Base-by-base conservation (phyloP, 106 monocot species). In the Gastrodia elata region DNA sequence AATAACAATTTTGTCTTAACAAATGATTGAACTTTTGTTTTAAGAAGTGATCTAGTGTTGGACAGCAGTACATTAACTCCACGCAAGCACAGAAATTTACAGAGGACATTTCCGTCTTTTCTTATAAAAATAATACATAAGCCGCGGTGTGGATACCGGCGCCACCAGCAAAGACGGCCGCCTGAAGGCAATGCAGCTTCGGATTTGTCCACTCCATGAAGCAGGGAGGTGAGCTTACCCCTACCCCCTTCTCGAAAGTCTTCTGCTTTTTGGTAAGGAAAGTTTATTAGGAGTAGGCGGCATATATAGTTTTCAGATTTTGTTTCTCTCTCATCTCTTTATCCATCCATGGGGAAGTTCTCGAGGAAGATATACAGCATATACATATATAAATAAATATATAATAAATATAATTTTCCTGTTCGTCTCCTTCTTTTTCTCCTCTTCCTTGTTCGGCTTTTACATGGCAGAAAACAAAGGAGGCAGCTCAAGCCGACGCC, bases 391-490 rank as follows among this genome's bases (percentile, higher is more conserved):
- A n/a, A n/a, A n/a, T n/a, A n/a, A n/a, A n/a, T n/a, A n/a, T n/a
- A n/a, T n/a, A n/a, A n/a, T n/a, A n/a, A n/a, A n/a, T n/a, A n/a
- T n/a, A n/a, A 22, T 68, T 30, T 37, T 67, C 10, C 22, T 68
- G 20, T 25, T 68, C 68, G 22, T 39, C 68, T 22, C 6, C 68
- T 4, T n/a, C 68, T 39, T 24, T 39, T 40, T 25, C 3, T 68
- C 38, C 39, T 39, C 68, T 39, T 68, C 38, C 6, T 68, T 39
- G 68, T 39, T 38, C 38, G 39, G 39, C 18, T 38, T n/a, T n/a
- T 39, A 8, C 20, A 68, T 69, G 69, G 69, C 69, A 26, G 69
- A 38, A 40, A 69, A 69, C 69, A 69, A 40, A 40, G 69, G 69
- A 26, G 69, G 69, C 8, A 28, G 61, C 8, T 69, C 69, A 11